phyloP scores from a whole-genome alignment of 2,329 filamentous ascomycete genomes.

The Teratosphaeria pseudoeucalypti region DNA sequence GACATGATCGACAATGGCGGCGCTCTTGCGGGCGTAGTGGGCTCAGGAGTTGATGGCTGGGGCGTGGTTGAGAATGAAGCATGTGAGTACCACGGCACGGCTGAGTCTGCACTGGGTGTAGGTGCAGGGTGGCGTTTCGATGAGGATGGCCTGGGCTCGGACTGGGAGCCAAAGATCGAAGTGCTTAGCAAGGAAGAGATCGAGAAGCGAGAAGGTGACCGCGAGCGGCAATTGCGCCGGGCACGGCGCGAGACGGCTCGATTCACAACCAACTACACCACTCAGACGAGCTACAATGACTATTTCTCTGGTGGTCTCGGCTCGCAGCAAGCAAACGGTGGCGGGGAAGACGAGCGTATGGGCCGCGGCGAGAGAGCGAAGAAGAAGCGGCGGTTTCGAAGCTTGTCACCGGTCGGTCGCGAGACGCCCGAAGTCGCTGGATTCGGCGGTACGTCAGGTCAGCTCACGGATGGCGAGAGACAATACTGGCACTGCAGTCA shows the following conservation, averaged over 20 bases:
- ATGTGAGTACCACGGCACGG: conserved; percentile 46
- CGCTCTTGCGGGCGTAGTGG: conserved; percentile 53
- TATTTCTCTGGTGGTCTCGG: conserved; percentile 45
- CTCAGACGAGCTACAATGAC: conserved; percentile 38
- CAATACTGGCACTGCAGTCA: conserved; percentile 78
- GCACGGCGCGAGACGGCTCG: conserved; percentile 82
- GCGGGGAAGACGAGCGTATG: conserved; percentile 62
- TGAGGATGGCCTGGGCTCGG: conserved; percentile 64
- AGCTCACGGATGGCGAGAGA: conserved; percentile 65
- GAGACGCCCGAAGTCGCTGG: conserved; percentile 67
- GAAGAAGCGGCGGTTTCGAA: conserved; percentile 88
- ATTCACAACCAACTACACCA: conserved; percentile 40
- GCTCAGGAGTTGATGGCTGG: conserved; percentile 55
- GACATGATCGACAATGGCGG: conserved; percentile 82
- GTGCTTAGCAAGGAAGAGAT: conserved; percentile 86
- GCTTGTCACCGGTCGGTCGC: conserved; percentile 70
- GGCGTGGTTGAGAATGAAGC: conserved; percentile 83
- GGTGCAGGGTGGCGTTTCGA: conserved; percentile 95
- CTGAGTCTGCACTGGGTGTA: conserved; percentile 36
- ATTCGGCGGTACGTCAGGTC: conserved; percentile 53
- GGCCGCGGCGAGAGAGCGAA: conserved; percentile 86
- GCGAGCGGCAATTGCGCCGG: conserved; percentile 80
- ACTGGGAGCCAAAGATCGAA: conserved; percentile 44
- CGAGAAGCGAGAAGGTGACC: conserved; percentile 88
- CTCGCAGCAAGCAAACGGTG: conserved; percentile 29